Percentiles rank a stretch among this genome's conserved stretches.
phyloP scores from a whole-genome alignment of 106 monocot genomes.

The Phalaenopsis equestris region DNA sequence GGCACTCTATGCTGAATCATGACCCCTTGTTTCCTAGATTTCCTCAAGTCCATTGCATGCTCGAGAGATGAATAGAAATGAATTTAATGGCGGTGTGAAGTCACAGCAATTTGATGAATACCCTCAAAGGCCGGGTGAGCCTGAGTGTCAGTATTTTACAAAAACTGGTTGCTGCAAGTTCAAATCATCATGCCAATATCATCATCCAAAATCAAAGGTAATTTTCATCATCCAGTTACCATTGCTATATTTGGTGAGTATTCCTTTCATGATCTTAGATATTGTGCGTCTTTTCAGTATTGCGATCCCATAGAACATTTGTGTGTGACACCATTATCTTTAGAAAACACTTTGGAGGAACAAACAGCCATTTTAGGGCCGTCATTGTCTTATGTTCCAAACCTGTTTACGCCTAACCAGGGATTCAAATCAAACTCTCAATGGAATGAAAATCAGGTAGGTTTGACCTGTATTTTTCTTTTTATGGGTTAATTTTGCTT shows the following conservation, averaged over 20 bases:
- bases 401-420: conserved; percentile 8
- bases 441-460: conserved; percentile 50
- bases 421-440: conserved; percentile 15
- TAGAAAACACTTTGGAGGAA: conserved; percentile 15
- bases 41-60: background rate
- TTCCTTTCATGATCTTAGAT: conserved; percentile 10
- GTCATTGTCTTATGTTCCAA: background rate
- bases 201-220: conserved; percentile 1
- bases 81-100: background rate
- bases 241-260: conserved; percentile 10
- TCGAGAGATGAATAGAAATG: background rate
- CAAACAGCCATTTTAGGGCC: conserved; percentile 18
- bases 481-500: background rate
- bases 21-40: background rate
- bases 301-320: background rate
- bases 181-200: background rate
- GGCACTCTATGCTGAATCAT: background rate
- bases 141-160: background rate
- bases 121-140: background rate
- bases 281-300: conserved; percentile 7
- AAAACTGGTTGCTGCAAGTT: background rate
- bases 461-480: background rate
- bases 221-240: conserved; percentile 35
- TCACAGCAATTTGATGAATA: background rate
- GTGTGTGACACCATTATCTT: conserved; percentile 12